Evolutionary conservation across 495 filamentous ascomycete genomes (phyloP).

Genomic region (Xylaria venustula): DNA sequence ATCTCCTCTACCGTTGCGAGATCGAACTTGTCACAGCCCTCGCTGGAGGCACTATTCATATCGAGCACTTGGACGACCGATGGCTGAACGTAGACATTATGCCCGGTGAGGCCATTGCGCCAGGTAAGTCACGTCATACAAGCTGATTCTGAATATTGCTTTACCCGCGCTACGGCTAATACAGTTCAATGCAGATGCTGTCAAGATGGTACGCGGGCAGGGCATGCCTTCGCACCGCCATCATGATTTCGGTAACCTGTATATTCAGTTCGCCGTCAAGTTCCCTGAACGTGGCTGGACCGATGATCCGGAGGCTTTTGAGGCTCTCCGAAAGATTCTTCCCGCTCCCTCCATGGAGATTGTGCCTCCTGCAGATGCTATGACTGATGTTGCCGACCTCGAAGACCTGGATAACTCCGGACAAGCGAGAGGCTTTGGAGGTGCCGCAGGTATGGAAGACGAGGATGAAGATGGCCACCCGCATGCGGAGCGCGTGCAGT

Average conservation of each 20-base stretch:
- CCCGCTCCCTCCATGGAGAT: slow-evolving; percentile 63
- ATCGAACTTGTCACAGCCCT: slow-evolving; percentile 96
- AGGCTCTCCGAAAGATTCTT: slow-evolving; percentile 75
- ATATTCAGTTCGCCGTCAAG: slow-evolving; percentile 96
- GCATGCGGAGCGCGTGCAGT: slow-evolving; percentile 92
- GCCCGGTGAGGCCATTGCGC: slow-evolving; percentile 89
- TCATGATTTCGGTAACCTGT: slow-evolving; percentile 95
- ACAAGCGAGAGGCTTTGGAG: slow-evolving; percentile 69
- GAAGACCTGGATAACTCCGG: slow-evolving; percentile 77
- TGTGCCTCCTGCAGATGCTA: slow-evolving; percentile 71
- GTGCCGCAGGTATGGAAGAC: slow-evolving; percentile 68
- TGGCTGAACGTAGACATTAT: slow-evolving; percentile 91
- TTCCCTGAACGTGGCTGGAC: slow-evolving; percentile 77
- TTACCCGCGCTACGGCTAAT: slow-evolving; percentile 7
- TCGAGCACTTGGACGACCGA: slow-evolving; percentile 96
- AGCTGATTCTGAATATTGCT: slow-evolving; percentile 4
- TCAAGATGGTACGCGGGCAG: slow-evolving; percentile 95
- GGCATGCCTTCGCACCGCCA: slow-evolving; percentile 98
- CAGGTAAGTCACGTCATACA: slow-evolving; percentile 62
- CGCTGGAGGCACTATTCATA: slow-evolving; percentile 79
- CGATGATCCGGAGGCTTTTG: slow-evolving; percentile 51
- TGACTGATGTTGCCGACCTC: slow-evolving; percentile 80
- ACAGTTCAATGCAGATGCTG: slow-evolving; percentile 55
- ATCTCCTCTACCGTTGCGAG: slow-evolving; percentile 92
- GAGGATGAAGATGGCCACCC: slow-evolving; percentile 79